Base-by-base conservation (phyloP, 2,329 filamentous ascomycete genomes). In the Metarhizium guizhouense region DNA sequence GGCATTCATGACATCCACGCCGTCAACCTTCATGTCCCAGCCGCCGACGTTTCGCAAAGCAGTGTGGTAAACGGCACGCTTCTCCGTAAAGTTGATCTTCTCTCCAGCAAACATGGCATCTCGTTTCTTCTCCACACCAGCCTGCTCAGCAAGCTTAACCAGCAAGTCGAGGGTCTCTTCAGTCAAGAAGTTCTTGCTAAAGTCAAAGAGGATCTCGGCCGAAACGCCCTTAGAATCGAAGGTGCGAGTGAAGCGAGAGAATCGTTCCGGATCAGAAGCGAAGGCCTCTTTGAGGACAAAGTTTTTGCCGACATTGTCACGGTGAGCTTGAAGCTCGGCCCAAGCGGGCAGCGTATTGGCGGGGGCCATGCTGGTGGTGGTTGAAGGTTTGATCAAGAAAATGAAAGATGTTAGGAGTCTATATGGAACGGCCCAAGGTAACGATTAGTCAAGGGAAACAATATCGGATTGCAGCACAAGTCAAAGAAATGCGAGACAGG, bases 61-160 rank as follows among this genome's bases (percentile, higher is more conserved):
- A 64, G 90, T 83, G 76, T 99, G 94, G 79, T 95, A 95, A 62
- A 99, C 94, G 62, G 94, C 94, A 62, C 94, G 87, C 70, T 93
- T 80, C 80, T 99, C 94, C 58, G 94, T 99, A 77, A 96, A 96
- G 83, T 99, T 99, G 81, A 99, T 97, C 82, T 95, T 93, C 70
- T 97, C 90, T 65, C 94, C 94, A 57, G 85, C 86, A 76, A 99
- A 99, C 92, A 99, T 96, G 69, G 86, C 86, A 83, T 99, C 93
- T 61, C 94, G 88, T 71, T 96, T 89, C 79, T 95, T 83, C 79
- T 96, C 92, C 43, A 99, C 74, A 63, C 87, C 86, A 62, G 93
- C 91, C 76, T 97, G 88, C 75, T 92, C 86, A 60, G 94, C 94
- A 32, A 99, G 85, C 78, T 95, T 86, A 66, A 95, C 80, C 54